phyloP scores from a whole-genome alignment of 179 eudicot species.

The Patellifolia procumbens region DNA sequence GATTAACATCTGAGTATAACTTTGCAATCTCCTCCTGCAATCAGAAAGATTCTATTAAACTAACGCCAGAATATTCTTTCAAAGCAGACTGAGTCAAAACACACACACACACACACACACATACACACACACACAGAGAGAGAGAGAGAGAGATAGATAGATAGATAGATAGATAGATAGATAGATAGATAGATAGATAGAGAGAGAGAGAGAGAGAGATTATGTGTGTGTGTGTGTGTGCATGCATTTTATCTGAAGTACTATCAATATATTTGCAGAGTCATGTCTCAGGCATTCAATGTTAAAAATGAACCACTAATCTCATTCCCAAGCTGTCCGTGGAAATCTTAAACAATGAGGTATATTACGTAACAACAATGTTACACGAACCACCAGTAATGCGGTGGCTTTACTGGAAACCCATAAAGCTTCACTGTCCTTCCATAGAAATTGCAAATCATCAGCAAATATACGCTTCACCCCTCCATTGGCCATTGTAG shows the following conservation, averaged over 20 bases:
- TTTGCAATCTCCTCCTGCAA: constrained; percentile 76
- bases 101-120: too few relatives aligned
- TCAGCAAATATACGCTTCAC: not conserved
- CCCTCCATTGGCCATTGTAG: not conserved
- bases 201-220: not conserved
- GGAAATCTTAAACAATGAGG: not conserved
- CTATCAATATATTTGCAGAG: not conserved
- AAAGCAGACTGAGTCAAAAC: not conserved
- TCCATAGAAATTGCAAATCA: not conserved
- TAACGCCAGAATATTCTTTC: not conserved
- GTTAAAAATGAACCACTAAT: not conserved
- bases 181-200: too few relatives aligned
- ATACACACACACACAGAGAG: too few relatives aligned
- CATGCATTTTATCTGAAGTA: not conserved
- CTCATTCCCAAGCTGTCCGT: not conserved
- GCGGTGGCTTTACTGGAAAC: not conserved
- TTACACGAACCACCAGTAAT: not conserved
- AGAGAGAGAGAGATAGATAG: too few relatives aligned
- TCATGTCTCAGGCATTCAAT: not conserved
- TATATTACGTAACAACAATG: not conserved
- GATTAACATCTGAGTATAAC: constrained; percentile 55
- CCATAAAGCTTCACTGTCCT: not conserved
- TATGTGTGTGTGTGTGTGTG: too few relatives aligned
- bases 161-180: too few relatives aligned
- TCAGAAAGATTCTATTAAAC: constrained; percentile 16